Base-by-base conservation (phyloP, 1,284 basidiomycete species). In the Apiotrichum sp. region DNA sequence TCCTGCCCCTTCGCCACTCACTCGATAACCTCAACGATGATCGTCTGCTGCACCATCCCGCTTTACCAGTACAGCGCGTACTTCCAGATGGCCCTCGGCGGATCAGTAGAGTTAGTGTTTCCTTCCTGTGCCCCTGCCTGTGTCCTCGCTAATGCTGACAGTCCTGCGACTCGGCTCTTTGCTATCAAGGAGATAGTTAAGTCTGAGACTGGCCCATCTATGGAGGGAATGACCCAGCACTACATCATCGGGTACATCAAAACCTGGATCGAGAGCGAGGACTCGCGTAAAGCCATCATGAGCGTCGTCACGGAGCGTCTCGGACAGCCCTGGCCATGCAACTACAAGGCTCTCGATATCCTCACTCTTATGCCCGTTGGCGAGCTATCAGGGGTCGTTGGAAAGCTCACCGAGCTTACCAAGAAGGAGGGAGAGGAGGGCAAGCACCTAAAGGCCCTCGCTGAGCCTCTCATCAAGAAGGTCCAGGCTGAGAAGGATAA, bases 301-400 rank as follows among this genome's bases (percentile, higher is more conserved):
- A 65, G 62, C 1, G 68, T 71, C 0, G 36, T 71, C 48, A 70
- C 67, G 50, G 50, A 38, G 33, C 68, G 72, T 22, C 61, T 74
- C n/a, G 63, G 60, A n/a, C 58, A 67, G 3, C 53, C 46, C 3
- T 74, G 72, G 72, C 72, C 72, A 3, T 67, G 66, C 63, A 69
- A 69, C 55, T 72, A 71, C 63, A 70, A 71, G 53, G 70, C 68
- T 2, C 62, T 74, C 22, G 64, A 69, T n/a, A 31, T 68, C 1
- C 62, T 69, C 32, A 42, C 36, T 6, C 54, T 62, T 38, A 61
- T 71, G 58, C 67, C 68, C 3, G 54, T 52, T 3, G 38, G 38
- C 3, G 65, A 61, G 16, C 50, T 69, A n/a, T 47, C 61, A 4
- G 61, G 32, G 4, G 14, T 69, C 8, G 51, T 62, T 39, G 69